Evolutionary conservation across 2,329 filamentous ascomycete species (phyloP).

Genomic region (Colletotrichum caudatum): DNA sequence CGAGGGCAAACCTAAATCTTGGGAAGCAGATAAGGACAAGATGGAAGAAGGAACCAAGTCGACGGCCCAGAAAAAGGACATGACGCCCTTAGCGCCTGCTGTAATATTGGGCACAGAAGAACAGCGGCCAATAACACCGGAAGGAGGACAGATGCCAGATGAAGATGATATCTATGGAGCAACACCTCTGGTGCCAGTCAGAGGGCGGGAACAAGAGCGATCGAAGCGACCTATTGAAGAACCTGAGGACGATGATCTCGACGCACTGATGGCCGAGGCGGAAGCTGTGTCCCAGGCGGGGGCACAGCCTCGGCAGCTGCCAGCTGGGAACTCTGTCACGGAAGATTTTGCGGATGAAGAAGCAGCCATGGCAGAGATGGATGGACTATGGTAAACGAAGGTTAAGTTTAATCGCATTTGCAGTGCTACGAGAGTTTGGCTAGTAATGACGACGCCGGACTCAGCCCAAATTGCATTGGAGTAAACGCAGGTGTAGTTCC

Average conservation of each 20-base stretch:
- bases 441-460: not conserved
- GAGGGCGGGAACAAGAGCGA: not conserved
- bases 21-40: constrained; percentile 48
- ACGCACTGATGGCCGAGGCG: constrained; percentile 56
- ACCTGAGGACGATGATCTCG: constrained; percentile 55
- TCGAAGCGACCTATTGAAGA: constrained; percentile 43
- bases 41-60: constrained; percentile 42
- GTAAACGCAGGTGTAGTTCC: not conserved
- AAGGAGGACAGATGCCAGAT: constrained; percentile 54
- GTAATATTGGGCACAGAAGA: constrained; percentile 52
- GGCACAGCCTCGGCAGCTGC: constrained; percentile 35
- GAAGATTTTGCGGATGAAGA: constrained; percentile 71
- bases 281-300: constrained; percentile 47
- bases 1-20: constrained; percentile 70
- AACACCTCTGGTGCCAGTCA: constrained; percentile 55
- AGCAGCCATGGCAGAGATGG: constrained; percentile 76
- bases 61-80: constrained; percentile 46
- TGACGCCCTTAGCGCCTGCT: constrained; percentile 47
- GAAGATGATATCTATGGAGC: constrained; percentile 67
- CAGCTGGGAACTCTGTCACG: constrained; percentile 33
- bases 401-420: not conserved
- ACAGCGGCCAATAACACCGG: constrained; percentile 48
- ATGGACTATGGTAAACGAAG: constrained; percentile 60
- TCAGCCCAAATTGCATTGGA: not conserved
- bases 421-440: not conserved